Conservation (phyloP, 257 asterid species). For the Primulina tabacum region DNA sequence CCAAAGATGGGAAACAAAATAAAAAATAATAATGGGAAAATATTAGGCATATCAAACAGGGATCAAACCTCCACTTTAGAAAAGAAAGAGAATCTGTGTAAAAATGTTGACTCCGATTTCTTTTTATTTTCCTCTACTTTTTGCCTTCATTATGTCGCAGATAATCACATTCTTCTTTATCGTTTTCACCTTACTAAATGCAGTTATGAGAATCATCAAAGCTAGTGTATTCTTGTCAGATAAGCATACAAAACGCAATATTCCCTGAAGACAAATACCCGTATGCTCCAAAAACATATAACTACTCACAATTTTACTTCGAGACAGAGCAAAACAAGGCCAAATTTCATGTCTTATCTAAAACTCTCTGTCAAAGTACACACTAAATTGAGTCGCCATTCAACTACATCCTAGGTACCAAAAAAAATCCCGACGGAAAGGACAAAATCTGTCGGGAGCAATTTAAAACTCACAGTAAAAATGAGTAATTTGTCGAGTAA, state of each 20-base stretch:
- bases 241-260: too few species aligned
- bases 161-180: neutral
- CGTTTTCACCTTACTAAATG: neutral
- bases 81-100: too few species aligned
- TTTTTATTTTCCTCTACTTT: neutral
- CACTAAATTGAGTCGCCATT: too few species aligned
- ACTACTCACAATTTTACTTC: too few species aligned
- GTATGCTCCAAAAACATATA: too few species aligned
- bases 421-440: neutral
- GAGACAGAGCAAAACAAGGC: neutral
- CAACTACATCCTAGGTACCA: too few species aligned
- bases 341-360: neutral
- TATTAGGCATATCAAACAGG: neutral
- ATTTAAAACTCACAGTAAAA: neutral
- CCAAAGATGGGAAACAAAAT: neutral
- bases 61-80: neutral
- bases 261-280: too few species aligned
- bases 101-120: neutral
- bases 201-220: neutral
- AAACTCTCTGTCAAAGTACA: too few species aligned
- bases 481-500: neutral
- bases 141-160: neutral
- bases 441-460: neutral
- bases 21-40: too few species aligned
- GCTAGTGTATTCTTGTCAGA: neutral